phyloP scores from a whole-genome alignment of 441 rosid species.

The Macaranga tanarius region DNA sequence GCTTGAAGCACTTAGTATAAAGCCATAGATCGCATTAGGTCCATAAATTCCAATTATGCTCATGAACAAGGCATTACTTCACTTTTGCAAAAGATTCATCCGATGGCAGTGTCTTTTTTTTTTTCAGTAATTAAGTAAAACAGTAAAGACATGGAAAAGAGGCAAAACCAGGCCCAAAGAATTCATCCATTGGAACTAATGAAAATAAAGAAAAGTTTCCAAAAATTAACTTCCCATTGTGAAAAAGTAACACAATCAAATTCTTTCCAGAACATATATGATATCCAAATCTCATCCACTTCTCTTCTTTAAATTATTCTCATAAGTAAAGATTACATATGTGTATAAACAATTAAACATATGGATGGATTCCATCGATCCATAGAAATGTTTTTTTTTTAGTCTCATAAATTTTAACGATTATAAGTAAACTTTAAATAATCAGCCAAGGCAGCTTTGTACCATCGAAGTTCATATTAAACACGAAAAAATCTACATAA shows the following conservation, averaged over 20 bases:
- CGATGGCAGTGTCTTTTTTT: background rate
- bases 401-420: background rate
- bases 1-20: background rate
- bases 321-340: too few species aligned
- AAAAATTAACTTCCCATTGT: background rate
- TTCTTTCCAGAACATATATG: background rate
- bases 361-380: too few species aligned
- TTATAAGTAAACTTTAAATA: background rate
- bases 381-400: background rate
- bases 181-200: background rate
- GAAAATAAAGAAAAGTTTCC: background rate
- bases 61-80: background rate
- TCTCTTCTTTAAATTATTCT: background rate
- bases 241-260: background rate
- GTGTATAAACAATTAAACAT: too few species aligned
- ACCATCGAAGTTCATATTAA: background rate
- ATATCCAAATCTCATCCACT: background rate
- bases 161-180: background rate
- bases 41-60: background rate
- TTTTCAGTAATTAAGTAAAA: background rate
- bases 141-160: background rate
- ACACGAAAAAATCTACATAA: background rate
- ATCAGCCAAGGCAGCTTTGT: background rate
- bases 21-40: background rate
- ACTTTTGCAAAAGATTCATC: background rate